Percentiles rank a stretch among this genome's conserved stretches.
phyloP scores from a whole-genome alignment of 2,329 filamentous ascomycete species.

The Phyllosticta paracitricarpa region DNA sequence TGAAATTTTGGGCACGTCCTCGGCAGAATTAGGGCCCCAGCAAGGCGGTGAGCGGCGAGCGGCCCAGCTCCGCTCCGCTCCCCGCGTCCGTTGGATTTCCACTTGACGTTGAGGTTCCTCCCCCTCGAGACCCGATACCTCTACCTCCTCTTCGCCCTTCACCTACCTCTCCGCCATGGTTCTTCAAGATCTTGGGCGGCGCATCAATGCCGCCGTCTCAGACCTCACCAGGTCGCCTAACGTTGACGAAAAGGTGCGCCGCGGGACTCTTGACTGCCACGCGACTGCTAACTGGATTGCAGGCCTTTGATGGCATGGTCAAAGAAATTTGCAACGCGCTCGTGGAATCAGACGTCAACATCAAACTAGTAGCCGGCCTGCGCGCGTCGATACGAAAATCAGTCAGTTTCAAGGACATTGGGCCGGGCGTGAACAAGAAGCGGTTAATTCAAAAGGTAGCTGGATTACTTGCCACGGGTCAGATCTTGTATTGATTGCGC shows the following conservation, averaged over 20 bases:
- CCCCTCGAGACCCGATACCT: background rate
- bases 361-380: constrained; percentile 80
- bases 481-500: background rate
- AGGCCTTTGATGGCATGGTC: constrained; percentile 96
- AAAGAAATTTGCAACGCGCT: constrained; percentile 96
- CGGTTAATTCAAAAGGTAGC: constrained; percentile 80
- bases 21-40: background rate
- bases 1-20: background rate
- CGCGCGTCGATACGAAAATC: constrained; percentile 84
- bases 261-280: constrained; percentile 9
- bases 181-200: constrained; percentile 95
- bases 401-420: constrained; percentile 92
- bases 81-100: background rate
- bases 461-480: background rate
- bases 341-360: constrained; percentile 93
- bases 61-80: constrained; percentile 3
- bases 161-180: constrained; percentile 55
- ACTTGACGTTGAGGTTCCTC: constrained; percentile 4
- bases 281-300: constrained; percentile 23
- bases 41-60: background rate
- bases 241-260: constrained; percentile 79
- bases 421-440: constrained; percentile 93
- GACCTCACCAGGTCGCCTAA: constrained; percentile 88
- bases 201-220: constrained; percentile 92
- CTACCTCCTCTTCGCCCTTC: background rate